Evolutionary conservation across 441 rosid species (phyloP).

Genomic region (Cnidoscolus chayamansa): DNA sequence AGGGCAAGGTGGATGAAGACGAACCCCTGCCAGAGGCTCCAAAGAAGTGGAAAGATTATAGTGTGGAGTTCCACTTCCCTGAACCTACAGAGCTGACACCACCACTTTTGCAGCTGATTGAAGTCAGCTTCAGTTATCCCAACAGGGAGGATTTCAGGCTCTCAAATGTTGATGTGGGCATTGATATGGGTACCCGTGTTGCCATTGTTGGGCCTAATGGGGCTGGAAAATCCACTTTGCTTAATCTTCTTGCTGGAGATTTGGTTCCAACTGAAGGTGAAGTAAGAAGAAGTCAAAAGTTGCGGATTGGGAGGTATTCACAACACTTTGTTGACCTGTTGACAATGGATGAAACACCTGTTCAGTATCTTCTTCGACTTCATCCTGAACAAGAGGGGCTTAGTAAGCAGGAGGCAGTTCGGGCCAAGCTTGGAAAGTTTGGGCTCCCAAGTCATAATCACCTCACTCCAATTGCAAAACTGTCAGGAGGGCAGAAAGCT

Average conservation of each 20-base stretch:
- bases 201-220: constrained; percentile 96
- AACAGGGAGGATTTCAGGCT: constrained; percentile 74
- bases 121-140: constrained; percentile 83
- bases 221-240: constrained; percentile 89
- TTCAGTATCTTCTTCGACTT: constrained; percentile 89
- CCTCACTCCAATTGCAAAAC: constrained; percentile 71
- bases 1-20: constrained; percentile 73
- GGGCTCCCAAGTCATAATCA: constrained; percentile 91
- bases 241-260: constrained; percentile 92
- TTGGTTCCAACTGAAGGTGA: constrained; percentile 77
- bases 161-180: constrained; percentile 76
- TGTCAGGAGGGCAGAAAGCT: constrained; percentile 90
- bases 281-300: constrained; percentile 75
- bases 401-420: constrained; percentile 87
- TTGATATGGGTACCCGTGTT: constrained; percentile 92
- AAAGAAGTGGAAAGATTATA: constrained; percentile 81
- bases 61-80: constrained; percentile 88
- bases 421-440: constrained; percentile 90
- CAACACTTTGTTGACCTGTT: constrained; percentile 92
- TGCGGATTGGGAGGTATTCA: constrained; percentile 85
- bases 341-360: constrained; percentile 89
- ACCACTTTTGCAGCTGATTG: constrained; percentile 80
- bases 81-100: constrained; percentile 94
- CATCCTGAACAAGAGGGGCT: constrained; percentile 92
- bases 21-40: constrained; percentile 67